Percentiles rank a stretch among this genome's conserved stretches.
Conservation (phyloP, 1,139 yeast genomes). For the Pichia norvegensis region DNA sequence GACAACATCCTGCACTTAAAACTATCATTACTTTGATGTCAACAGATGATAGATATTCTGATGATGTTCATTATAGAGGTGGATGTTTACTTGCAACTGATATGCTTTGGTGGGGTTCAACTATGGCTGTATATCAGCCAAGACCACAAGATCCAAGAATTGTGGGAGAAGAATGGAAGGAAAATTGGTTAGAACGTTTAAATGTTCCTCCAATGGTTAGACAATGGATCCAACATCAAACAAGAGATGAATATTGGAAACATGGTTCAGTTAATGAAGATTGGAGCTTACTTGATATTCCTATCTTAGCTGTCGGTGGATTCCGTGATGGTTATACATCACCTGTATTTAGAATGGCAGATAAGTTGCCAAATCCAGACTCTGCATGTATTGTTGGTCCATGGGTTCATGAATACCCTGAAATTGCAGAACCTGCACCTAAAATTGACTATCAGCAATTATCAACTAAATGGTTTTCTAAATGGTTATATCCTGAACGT, state of each 20-base stretch:
- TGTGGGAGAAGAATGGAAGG: slow-evolving; percentile 33
- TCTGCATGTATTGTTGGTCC: slow-evolving; percentile 34
- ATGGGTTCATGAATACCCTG: slow-evolving; percentile 41
- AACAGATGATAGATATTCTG: slow-evolving; percentile 38
- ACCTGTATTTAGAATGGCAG: slow-evolving; percentile 35
- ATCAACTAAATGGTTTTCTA: slow-evolving; percentile 33
- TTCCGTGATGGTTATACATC: slow-evolving; percentile 39
- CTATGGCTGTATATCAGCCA: slow-evolving; percentile 35
- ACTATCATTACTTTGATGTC: slow-evolving; percentile 35
- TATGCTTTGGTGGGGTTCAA: slow-evolving; percentile 41
- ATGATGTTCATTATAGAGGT: slow-evolving; percentile 39
- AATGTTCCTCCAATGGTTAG: slow-evolving; percentile 32
- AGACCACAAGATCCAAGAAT: slow-evolving; percentile 37
- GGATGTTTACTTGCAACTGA: slow-evolving; percentile 36
- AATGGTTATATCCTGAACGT: slow-evolving; percentile 28
- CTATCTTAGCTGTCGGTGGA: slow-evolving; percentile 37
- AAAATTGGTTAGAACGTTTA: slow-evolving; percentile 33
- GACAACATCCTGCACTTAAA: slow-evolving; percentile 37
- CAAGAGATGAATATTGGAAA: slow-evolving; percentile 36
- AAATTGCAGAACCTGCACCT: slow-evolving; percentile 37
- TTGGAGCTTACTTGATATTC: slow-evolving; percentile 32
- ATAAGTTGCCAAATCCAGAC: slow-evolving; percentile 29
- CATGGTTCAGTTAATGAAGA: slow-evolving; percentile 37
- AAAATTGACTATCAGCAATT: slow-evolving; percentile 36
- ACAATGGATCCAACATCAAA: slow-evolving; percentile 35